Percentiles rank a stretch among this genome's conserved stretches.
These are phyloP conservation scores for Sporopachydermia lactativora DNA, from an alignment of 805 yeast genomes.

Conservation along the genomic window DNA sequence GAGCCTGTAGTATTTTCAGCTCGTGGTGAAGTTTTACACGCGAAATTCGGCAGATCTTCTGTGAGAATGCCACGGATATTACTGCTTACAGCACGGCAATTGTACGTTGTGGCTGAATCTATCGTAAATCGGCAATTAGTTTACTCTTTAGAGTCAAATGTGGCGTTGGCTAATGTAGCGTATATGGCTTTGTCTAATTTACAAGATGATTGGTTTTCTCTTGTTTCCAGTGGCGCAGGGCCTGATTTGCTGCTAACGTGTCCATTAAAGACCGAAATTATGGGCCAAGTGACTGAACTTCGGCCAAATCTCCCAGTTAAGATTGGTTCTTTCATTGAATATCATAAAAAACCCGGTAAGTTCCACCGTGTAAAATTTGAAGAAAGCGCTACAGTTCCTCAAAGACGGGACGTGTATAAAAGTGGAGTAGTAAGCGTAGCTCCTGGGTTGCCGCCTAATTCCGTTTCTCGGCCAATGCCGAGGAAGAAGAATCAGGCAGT, in stretches of 20 bases:
- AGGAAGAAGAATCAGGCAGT: constrained; percentile 28
- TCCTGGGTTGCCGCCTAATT: constrained; percentile 61
- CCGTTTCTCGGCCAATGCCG: constrained; percentile 66
- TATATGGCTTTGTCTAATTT: constrained; percentile 55
- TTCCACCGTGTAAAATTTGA: constrained; percentile 59
- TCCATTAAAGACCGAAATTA: constrained; percentile 78
- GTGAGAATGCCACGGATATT: constrained; percentile 60
- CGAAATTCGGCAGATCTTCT: constrained; percentile 90
- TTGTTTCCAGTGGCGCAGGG: constrained; percentile 31
- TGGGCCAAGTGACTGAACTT: constrained; percentile 55
- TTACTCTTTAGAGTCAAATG: constrained; percentile 47
- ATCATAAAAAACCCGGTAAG: constrained; percentile 84
- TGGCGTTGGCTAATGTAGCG: constrained; percentile 45
- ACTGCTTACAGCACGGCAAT: constrained; percentile 44
- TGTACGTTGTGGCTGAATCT: constrained; percentile 63
- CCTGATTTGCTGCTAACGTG: constrained; percentile 77
- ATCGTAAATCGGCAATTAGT: constrained; percentile 46
- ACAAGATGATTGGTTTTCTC: constrained; percentile 83
- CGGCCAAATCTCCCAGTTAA: constrained; percentile 44
- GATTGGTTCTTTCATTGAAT: constrained; percentile 59
- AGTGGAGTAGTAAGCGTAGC: constrained; percentile 76
- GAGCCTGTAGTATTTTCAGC: constrained; percentile 67
- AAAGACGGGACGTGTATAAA: constrained; percentile 62
- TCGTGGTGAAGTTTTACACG: constrained; percentile 64
- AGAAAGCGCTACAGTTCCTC: constrained; percentile 48